Evolutionary conservation across 768 basidiomycete species (phyloP).

Genomic region (Leccinum pellstonianum): DNA sequence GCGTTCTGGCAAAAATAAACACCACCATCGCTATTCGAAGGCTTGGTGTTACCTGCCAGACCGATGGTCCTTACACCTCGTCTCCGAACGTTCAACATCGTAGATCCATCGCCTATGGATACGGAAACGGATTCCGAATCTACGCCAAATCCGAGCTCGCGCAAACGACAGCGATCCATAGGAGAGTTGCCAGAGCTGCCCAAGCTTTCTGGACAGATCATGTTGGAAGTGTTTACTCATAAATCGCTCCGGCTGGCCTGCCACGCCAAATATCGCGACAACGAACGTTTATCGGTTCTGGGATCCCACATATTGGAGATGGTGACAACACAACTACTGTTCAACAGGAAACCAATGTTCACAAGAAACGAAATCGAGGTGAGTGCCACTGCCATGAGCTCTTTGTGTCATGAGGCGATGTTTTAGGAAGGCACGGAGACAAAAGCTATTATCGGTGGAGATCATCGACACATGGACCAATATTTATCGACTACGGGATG

Average conservation of each 20-base stretch:
- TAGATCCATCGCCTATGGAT: slow-evolving; percentile 35
- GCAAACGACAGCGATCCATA: slow-evolving; percentile 40
- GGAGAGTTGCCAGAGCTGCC: slow-evolving; percentile 46
- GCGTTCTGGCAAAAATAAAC: slow-evolving; percentile 20
- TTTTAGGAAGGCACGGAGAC: slow-evolving; percentile 27
- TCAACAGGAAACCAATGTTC: slow-evolving; percentile 50
- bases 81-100: slow-evolving; percentile 35
- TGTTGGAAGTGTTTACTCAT: slow-evolving; percentile 72
- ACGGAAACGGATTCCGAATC: slow-evolving; percentile 28
- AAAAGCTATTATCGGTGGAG: slow-evolving; percentile 29
- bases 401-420: slow-evolving; percentile 23
- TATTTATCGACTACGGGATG: slow-evolving; percentile 36
- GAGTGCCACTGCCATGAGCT: slow-evolving; percentile 27
- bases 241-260: slow-evolving; percentile 52
- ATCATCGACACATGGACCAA: slow-evolving; percentile 39
- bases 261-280: slow-evolving; percentile 48
- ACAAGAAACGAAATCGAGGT: slow-evolving; percentile 51
- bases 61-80: slow-evolving; percentile 37
- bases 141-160: slow-evolving; percentile 24
- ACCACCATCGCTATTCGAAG: slow-evolving; percentile 12
- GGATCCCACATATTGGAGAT: slow-evolving; percentile 49
- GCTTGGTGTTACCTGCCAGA: slow-evolving; percentile 12
- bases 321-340: slow-evolving; percentile 46
- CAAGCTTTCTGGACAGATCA: slow-evolving; percentile 49
- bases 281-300: slow-evolving; percentile 53